Conservation (phyloP, 2,329 filamentous ascomycete genomes). For the Ophiocordyceps camponoti-rufipedis region DNA sequence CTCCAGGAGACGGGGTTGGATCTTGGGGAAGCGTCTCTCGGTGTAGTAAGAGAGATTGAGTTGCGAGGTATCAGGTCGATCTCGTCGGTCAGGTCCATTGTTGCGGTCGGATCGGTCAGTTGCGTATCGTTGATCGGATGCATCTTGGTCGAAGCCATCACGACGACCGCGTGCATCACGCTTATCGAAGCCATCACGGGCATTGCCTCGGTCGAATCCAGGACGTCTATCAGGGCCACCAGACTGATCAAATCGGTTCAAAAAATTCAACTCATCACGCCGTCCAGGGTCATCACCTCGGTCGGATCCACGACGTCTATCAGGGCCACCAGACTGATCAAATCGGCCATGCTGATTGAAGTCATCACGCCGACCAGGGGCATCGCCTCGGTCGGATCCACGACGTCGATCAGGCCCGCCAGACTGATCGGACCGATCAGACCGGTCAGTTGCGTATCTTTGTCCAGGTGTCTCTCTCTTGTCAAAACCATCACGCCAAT, state of each 20-base stretch:
- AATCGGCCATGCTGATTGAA: no score
- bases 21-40: not conserved
- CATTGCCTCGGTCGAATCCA: not conserved
- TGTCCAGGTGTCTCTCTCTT: not conserved
- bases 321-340: not conserved
- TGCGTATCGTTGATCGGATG: not conserved
- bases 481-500: not conserved
- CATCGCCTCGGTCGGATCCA: not conserved
- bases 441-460: not conserved
- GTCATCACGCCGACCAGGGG: no score
- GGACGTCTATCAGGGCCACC: not conserved
- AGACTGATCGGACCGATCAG: no score
- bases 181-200: not conserved
- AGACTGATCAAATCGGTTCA: no score
- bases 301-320: not conserved
- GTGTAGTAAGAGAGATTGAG: not conserved
- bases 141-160: no score
- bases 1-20: not conserved
- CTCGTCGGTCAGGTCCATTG: not conserved
- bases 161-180: no score
- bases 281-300: not conserved
- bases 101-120: not conserved
- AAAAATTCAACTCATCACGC: no score
- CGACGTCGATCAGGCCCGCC: not conserved
- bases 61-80: not conserved